Evolutionary conservation across 169 alveolate genomes (phyloP).

Genomic region (Plasmodium fragile): DNA sequence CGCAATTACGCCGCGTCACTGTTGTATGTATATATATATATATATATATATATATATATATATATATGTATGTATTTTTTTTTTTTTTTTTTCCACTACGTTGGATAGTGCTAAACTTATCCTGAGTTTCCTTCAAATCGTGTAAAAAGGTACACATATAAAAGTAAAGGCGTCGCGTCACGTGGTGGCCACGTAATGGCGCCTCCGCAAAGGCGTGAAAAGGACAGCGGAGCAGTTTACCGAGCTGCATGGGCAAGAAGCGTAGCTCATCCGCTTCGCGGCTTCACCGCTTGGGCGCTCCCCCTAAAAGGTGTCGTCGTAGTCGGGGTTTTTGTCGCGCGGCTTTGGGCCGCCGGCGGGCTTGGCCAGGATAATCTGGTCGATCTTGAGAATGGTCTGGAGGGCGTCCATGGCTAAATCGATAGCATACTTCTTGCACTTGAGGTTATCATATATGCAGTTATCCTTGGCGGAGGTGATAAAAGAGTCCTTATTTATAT

Average conservation of each 20-base stretch:
- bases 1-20: neutral
- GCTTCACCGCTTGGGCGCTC: neutral
- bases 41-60: neutral
- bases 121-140: neutral
- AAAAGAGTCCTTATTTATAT: conserved; percentile 71
- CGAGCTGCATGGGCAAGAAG: neutral
- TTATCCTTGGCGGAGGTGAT: conserved; percentile 77
- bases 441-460: conserved; percentile 93
- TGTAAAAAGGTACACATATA: neutral
- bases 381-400: conserved; percentile 96
- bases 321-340: conserved; percentile 86
- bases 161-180: neutral
- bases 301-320: conserved; percentile 66
- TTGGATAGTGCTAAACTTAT: neutral
- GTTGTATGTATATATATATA: neutral
- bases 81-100: conserved; percentile 14
- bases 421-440: conserved; percentile 96
- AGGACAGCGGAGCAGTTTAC: neutral
- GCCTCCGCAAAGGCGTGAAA: neutral
- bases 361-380: conserved; percentile 98
- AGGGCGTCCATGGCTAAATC: conserved; percentile 98
- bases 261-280: neutral
- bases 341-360: conserved; percentile 99
- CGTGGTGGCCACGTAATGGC: neutral
- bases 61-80: neutral